These are phyloP conservation scores for Hamamelis virginiana DNA, from an alignment of 164 flowering plant genomes.

Conservation along the genomic window DNA sequence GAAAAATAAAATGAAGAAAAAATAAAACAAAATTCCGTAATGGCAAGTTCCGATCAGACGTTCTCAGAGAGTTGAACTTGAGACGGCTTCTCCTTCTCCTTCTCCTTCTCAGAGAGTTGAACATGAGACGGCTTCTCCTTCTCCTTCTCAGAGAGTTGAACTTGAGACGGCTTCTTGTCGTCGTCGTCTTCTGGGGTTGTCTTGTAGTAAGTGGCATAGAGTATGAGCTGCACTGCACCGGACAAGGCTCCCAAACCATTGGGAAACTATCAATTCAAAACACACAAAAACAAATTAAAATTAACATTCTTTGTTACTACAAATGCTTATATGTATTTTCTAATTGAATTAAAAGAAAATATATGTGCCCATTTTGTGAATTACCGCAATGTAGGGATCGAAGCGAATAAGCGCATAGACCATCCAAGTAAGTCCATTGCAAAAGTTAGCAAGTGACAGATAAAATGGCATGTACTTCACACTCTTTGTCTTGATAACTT, in stretches of 20 bases:
- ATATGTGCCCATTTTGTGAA: not conserved
- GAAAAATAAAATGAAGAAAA: no score
- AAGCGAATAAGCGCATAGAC: conserved; percentile 37
- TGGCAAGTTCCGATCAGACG: no score
- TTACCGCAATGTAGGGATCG: conserved; percentile 49
- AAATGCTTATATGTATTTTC: not conserved
- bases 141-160: conserved; percentile 16
- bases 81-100: no score
- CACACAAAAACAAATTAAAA: not conserved
- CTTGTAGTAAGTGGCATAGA: conserved; percentile 37
- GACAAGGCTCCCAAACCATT: conserved; percentile 49
- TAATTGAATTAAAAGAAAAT: no score
- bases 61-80: no score
- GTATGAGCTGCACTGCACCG: conserved; percentile 34
- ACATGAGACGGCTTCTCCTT: no score
- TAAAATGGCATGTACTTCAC: conserved; percentile 59
- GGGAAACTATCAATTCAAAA: conserved; percentile 34
- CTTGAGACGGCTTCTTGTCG: conserved; percentile 13
- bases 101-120: no score
- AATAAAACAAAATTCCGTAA: no score
- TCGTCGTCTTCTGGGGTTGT: conserved; percentile 36
- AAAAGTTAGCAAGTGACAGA: conserved; percentile 40
- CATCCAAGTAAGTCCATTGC: conserved; percentile 40
- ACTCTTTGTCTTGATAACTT: conserved; percentile 52
- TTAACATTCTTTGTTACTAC: not conserved